Conservation (phyloP, 306 rosid species). For the Benincasa hispida region DNA sequence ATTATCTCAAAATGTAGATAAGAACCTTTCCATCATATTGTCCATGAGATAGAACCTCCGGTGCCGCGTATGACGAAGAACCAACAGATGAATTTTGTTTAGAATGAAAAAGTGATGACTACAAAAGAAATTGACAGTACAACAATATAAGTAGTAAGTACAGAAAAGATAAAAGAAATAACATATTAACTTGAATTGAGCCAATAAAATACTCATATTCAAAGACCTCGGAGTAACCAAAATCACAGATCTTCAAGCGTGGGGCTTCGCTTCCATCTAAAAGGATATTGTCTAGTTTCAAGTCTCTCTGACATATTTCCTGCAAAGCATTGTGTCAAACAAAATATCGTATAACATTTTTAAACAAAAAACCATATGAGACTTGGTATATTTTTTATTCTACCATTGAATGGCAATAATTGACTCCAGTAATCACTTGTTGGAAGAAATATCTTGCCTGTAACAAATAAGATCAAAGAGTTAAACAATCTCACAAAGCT, state of each 20-base stretch:
- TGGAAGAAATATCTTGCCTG: neutral
- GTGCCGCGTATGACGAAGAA: neutral
- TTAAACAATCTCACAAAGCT: neutral
- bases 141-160: neutral
- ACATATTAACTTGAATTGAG: neutral
- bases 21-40: constrained; percentile 28
- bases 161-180: neutral
- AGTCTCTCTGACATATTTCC: constrained; percentile 56
- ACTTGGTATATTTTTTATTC: neutral
- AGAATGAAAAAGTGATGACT: constrained; percentile 34
- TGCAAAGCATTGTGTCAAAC: constrained; percentile 9
- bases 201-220: neutral
- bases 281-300: constrained; percentile 49
- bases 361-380: neutral
- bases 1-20: neutral
- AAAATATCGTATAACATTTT: neutral
- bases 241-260: neutral
- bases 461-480: neutral
- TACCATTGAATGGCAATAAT: neutral
- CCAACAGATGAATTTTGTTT: neutral
- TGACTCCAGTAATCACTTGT: neutral
- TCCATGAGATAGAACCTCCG: constrained; percentile 14
- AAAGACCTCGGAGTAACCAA: neutral
- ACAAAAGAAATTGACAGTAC: neutral
- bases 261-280: neutral